Base-by-base conservation (phyloP, 164 flowering plant species). In the Protea cynaroides region DNA sequence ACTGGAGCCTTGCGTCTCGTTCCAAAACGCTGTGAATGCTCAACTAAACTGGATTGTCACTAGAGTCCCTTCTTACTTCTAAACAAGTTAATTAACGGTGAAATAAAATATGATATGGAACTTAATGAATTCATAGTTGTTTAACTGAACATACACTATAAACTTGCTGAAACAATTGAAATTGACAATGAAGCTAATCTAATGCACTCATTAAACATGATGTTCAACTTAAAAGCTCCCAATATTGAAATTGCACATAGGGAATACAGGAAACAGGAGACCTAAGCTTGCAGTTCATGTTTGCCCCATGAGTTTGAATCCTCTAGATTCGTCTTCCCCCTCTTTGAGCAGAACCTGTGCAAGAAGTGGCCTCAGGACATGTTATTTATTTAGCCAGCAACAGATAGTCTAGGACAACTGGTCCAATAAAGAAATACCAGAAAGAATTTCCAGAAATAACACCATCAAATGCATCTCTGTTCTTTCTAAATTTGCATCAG, bases 401-500 rank as follows among this genome's bases (percentile, higher is more conserved):
- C 52, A 47, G 3, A 4, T 47, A 47, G 2, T 47, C 5, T 14
- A 47, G 19, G n/a, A 47, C 52, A 47, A 47, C 52, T 46, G 15
- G 3, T 14, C 7, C 52, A 47, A 47, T 47, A 14, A 14, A 47
- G 52, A 47, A 47, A 47, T 2, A 3, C n/a, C 52, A 47, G n/a
- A 14, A 47, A 47, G 52, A 47, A 14, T 47, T 47, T 14, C 17
- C 52, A 25, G 66, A 36, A n/a, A 53, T 21, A 63, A 6, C 8
- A 36, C 44, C 21, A 52, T 49, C 19, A 29, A 21, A 63, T 1
- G 37, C 66, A 37, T 8, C 18, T n/a, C 1, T 29, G 22, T 38
- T 64, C 21, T 34, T 65, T 59, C 59, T 55, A 69, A 18, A 63
- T 63, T 44, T 72, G 52, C 70, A 73, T 52, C 13, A 61, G 62